Evolutionary conservation across 2,329 filamentous ascomycete genomes (phyloP), one percentile per base, ranked within the genome.

Genomic region (Fusarium sp.): DNA sequence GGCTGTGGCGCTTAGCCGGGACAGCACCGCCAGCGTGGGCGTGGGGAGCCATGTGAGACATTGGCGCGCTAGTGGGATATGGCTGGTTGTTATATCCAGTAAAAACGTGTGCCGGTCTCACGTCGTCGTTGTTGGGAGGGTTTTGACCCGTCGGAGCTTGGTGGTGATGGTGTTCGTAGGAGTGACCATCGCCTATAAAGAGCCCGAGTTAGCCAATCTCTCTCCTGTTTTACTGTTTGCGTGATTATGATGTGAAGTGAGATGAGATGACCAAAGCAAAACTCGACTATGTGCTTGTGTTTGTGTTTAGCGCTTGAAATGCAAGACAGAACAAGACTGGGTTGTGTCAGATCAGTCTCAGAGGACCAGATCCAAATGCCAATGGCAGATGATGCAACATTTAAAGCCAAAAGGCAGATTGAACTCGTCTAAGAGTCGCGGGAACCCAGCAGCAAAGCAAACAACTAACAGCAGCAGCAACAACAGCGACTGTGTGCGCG

Each of bases 41-140:
- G 75, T 82, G 81, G 71, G 83, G 81, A 70, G 80, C 80, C 81
- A 94, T 88, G 59, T 90, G 86, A 58, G 93, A 90, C 87, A 96
- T 92, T 23, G 91, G 88, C 64, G 87, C 88, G 64, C 75, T 77
- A 71, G 87, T 85, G 56, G 91, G 84, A 79, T 89, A 88, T 63
- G 86, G 86, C 79, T 94, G 94, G 34, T 88, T 84, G 64, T 84
- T 88, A 79, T 95, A 95, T 57, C 89, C 89, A 58, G 90, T 87
- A 83, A 97, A 97, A 76, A 92, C 92, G 71, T 97, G 94, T 48
- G 90, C 86, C 66, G 92, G 92, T 76, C 94, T 92, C 71, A 93
- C 88, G 79, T 95, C 93, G 72, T 91, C 89, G 70, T 80, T 74
- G 74, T 81, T 79, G 67, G 87, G 80, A 70, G 86, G 82, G 69